These are phyloP conservation scores for Lotus japonicus DNA, from an alignment of 306 rosid genomes.

Conservation along the genomic window DNA sequence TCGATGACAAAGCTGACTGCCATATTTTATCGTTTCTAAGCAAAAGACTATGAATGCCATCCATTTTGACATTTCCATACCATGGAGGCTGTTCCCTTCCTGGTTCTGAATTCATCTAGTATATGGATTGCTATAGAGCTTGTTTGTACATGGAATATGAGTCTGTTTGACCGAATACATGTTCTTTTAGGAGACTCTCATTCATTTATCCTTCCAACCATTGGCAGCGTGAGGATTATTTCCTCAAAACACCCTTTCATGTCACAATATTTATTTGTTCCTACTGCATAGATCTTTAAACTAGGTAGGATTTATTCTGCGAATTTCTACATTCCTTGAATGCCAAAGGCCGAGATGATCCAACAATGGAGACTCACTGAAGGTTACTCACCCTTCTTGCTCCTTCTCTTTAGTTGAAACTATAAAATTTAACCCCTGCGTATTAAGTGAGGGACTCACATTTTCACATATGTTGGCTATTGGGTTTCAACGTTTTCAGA, in stretches of 20 bases:
- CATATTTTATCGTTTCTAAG: not conserved
- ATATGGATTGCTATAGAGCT: not conserved
- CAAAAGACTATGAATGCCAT: not conserved
- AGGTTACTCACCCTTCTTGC: conserved; percentile 8
- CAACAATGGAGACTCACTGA: conserved; percentile 7
- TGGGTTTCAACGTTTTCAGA: conserved; percentile 29
- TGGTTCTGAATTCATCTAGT: conserved; percentile 5
- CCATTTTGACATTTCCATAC: conserved; percentile 13
- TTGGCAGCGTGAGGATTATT: not conserved
- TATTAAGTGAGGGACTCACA: conserved; percentile 17
- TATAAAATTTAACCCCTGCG: conserved; percentile 18
- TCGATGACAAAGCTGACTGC: conserved; percentile 12
- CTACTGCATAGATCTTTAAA: not conserved
- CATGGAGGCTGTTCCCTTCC: conserved; percentile 8
- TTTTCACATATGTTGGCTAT: conserved; percentile 25
- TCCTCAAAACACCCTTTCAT: conserved; percentile 1
- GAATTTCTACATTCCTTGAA: not conserved
- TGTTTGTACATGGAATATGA: not conserved
- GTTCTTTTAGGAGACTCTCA: not conserved
- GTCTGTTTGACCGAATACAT: not conserved
- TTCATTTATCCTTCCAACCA: conserved; percentile 12
- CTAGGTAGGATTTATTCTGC: not conserved
- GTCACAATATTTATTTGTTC: not conserved
- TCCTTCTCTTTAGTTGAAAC: not conserved
- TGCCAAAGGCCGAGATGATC: conserved; percentile 4